Conservation (phyloP, 2,329 filamentous ascomycete species). For the Ramichloridium luteum region DNA sequence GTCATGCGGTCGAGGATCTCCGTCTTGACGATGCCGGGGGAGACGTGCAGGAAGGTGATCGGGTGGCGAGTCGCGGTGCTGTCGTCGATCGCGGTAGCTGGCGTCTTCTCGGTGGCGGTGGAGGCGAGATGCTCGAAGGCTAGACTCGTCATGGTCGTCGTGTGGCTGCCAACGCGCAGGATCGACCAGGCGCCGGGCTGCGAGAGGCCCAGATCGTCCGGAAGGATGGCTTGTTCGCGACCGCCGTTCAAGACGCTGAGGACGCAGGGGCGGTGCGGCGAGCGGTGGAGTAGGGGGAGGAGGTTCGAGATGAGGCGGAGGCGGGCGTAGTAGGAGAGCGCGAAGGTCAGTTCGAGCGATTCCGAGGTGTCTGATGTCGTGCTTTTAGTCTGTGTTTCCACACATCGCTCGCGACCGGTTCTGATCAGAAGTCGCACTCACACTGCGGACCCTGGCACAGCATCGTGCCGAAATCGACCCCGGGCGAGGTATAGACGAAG, state of each 20-base stretch:
- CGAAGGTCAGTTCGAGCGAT: not conserved
- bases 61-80: not conserved
- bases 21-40: not conserved
- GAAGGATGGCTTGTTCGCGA: not conserved
- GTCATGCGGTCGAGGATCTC: not conserved
- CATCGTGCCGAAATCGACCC: not conserved
- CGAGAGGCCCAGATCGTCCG: not conserved
- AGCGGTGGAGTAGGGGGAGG: not conserved
- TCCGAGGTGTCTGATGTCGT: not conserved
- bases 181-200: not conserved
- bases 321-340: not conserved
- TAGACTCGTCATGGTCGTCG: not conserved
- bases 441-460: not conserved
- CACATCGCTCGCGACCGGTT: not conserved
- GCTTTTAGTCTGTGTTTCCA: not conserved
- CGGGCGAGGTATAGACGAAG: not conserved
- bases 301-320: not conserved
- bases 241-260: conserved; percentile 1
- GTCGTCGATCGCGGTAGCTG: not conserved
- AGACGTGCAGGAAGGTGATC: not conserved
- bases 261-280: not conserved
- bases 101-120: not conserved
- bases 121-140: not conserved
- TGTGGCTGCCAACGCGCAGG: not conserved
- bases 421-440: not conserved